phyloP scores from a whole-genome alignment of 139 green algal species.

The Marvania coccoides region DNA sequence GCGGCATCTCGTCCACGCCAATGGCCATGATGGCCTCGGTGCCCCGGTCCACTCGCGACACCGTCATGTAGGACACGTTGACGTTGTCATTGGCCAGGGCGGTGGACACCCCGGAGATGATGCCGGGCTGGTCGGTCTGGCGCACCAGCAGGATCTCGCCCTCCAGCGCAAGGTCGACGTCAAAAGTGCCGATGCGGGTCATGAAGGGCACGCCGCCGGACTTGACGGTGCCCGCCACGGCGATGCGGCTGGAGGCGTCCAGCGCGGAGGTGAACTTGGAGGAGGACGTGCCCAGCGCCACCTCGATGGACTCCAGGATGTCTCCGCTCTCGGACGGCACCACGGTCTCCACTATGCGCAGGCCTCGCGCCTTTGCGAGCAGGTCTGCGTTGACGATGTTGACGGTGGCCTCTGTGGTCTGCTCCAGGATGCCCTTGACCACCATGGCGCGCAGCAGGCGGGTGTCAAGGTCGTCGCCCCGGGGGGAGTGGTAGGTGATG shows the following conservation, averaged over 20 bases:
- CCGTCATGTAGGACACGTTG: slow-evolving; percentile 97
- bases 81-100: slow-evolving; percentile 60
- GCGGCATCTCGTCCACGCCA: slow-evolving; percentile 62
- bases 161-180: slow-evolving; percentile 72
- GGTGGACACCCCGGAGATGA: slow-evolving; percentile 75
- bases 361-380: slow-evolving; percentile 77
- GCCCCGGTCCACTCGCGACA: slow-evolving; percentile 28
- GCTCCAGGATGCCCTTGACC: slow-evolving; percentile 81
- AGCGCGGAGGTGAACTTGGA: slow-evolving; percentile 63
- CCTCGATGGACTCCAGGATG: slow-evolving; percentile 31
- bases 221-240: slow-evolving; percentile 67
- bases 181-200: slow-evolving; percentile 76
- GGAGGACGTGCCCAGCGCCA: slow-evolving; percentile 53
- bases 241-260: slow-evolving; percentile 47
- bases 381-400: slow-evolving; percentile 97
- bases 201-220: slow-evolving; percentile 62
- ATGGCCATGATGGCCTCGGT: slow-evolving; percentile 90
- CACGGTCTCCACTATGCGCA: slow-evolving; percentile 67
- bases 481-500: slow-evolving; percentile 68
- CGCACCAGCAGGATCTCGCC: slow-evolving; percentile 67
- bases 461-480: slow-evolving; percentile 86
- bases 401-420: slow-evolving; percentile 43
- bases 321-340: slow-evolving; percentile 25
- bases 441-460: slow-evolving; percentile 90
- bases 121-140: slow-evolving; percentile 87